phyloP scores from a whole-genome alignment of 1,284 basidiomycete species.

The Malassezia japonica region DNA sequence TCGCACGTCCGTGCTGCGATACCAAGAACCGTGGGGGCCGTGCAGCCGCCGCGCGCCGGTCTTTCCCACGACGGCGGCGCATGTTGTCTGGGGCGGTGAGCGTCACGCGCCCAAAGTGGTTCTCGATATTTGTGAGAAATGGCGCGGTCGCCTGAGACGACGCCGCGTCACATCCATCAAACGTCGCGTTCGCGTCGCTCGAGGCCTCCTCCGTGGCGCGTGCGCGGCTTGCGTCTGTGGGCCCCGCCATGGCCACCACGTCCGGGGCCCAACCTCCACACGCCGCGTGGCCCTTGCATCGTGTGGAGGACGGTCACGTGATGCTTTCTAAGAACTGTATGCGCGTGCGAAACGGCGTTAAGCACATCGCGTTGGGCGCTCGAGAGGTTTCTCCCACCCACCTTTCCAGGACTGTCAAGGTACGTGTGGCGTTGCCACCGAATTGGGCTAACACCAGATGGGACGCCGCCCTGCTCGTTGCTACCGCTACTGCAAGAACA shows the following conservation, averaged over 20 bases:
- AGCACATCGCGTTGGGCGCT: neutral
- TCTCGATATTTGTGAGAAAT: conserved; percentile 34
- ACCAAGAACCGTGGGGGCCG: neutral
- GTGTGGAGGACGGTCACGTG: neutral
- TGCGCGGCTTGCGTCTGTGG: neutral
- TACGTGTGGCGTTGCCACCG: neutral
- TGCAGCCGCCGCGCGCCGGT: neutral
- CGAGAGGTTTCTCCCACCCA: neutral
- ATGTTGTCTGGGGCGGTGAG: conserved; percentile 45
- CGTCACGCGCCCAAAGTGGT: conserved; percentile 35
- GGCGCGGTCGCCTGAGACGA: conserved; percentile 19
- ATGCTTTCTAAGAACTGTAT: conserved; percentile 1
- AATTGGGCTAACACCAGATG: conserved; percentile 7
- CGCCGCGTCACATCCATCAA: conserved; percentile 1
- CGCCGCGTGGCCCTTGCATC: too few species aligned
- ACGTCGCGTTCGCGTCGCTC: neutral
- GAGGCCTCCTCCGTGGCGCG: neutral
- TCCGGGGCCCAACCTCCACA: too few species aligned
- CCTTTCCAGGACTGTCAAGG: neutral
- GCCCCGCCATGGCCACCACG: neutral
- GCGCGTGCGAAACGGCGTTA: neutral
- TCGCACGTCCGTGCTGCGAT: neutral
- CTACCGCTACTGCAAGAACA: conserved; percentile 49
- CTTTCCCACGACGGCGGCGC: conserved; percentile 14
- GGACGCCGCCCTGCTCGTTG: conserved; percentile 28